Conservation (phyloP, 805 yeast species). For the Scheffersomyces stipitis region DNA sequence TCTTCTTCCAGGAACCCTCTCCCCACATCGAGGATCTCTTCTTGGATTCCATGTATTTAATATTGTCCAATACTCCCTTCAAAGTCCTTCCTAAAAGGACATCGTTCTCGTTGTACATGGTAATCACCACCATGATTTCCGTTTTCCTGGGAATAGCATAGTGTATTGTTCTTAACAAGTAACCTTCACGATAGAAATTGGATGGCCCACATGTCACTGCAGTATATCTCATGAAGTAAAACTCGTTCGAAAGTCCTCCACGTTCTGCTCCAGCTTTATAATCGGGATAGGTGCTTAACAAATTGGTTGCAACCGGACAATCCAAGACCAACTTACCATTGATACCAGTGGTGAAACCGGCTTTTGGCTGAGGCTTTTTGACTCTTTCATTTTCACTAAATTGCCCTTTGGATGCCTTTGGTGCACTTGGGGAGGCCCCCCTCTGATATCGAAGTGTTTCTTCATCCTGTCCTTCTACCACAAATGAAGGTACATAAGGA, state of each 20-base stretch:
- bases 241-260: constrained; percentile 29
- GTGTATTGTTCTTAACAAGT: constrained; percentile 17
- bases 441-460: too few species aligned
- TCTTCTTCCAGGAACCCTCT: constrained; percentile 86
- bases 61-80: constrained; percentile 59
- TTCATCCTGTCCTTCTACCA: not conserved
- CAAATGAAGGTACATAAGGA: not conserved
- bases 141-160: constrained; percentile 15
- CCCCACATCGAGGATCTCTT: constrained; percentile 68
- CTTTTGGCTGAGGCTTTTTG: not conserved
- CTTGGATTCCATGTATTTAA: constrained; percentile 18
- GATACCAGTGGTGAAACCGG: constrained; percentile 24
- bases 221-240: constrained; percentile 19
- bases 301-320: constrained; percentile 40
- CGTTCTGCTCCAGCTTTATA: constrained; percentile 22
- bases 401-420: not conserved
- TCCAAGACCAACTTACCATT: constrained; percentile 48
- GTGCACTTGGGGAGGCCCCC: too few species aligned
- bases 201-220: constrained; percentile 24
- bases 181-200: constrained; percentile 18
- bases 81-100: constrained; percentile 78
- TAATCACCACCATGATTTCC: constrained; percentile 42
- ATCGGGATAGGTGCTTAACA: constrained; percentile 32
- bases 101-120: constrained; percentile 90
- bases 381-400: not conserved